Evolutionary conservation across 2,329 filamentous ascomycete genomes (phyloP).

Genomic region (Macrophomina tecta): DNA sequence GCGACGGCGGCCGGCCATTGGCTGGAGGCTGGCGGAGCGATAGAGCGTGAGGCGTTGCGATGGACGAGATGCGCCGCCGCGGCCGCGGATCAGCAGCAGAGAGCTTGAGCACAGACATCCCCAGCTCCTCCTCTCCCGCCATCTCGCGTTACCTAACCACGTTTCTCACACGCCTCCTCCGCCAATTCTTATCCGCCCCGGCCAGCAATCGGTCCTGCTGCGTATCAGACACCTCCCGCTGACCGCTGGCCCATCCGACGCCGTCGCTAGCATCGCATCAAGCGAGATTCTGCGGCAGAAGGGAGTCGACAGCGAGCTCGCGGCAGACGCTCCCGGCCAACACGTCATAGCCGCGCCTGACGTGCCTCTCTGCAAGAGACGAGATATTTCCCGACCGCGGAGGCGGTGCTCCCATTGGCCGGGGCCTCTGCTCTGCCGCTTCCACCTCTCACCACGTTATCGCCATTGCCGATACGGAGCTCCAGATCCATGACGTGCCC

Average conservation of each 20-base stretch:
- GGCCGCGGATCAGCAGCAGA: slow-evolving; percentile 17
- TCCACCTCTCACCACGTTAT: too few species aligned
- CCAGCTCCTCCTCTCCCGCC: background rate
- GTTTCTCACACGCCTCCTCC: background rate
- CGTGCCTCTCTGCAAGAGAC: too few species aligned
- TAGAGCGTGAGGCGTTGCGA: slow-evolving; percentile 13
- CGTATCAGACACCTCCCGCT: background rate
- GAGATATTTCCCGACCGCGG: too few species aligned
- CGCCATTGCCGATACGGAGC: background rate
- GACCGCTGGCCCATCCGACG: background rate
- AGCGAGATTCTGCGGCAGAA: background rate
- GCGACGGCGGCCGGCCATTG: background rate
- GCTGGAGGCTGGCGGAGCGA: slow-evolving; percentile 8
- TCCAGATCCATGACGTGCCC: slow-evolving; percentile 13
- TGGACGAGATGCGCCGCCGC: slow-evolving; percentile 2
- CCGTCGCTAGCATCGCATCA: background rate
- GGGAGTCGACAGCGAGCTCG: background rate
- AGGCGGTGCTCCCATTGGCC: too few species aligned
- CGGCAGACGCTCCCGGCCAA: background rate
- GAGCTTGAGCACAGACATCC: slow-evolving; percentile 13
- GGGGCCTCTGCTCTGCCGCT: too few species aligned
- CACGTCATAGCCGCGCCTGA: slow-evolving; percentile 5
- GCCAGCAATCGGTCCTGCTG: background rate
- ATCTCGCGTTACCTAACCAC: slow-evolving; percentile 17
- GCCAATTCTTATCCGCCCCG: background rate